Evolutionary conservation across 139 green algal species (phyloP).

Genomic region (Gonium pectorale): DNA sequence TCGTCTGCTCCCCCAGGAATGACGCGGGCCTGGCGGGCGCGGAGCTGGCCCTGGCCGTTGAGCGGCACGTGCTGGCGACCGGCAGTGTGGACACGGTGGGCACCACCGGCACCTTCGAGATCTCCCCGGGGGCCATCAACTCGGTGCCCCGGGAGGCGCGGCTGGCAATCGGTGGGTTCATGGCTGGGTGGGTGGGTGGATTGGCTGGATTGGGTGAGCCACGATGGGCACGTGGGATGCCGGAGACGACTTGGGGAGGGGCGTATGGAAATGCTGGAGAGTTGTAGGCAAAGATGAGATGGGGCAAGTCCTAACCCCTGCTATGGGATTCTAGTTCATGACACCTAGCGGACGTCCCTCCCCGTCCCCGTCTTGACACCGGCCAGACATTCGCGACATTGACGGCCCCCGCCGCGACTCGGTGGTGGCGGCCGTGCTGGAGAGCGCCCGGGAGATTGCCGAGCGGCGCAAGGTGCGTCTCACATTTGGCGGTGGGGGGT

Average conservation of each 20-base stretch:
- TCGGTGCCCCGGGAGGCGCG: constrained; percentile 82
- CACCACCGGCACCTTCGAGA: constrained; percentile 81
- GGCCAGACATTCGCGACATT: constrained; percentile 88
- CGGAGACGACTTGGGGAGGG: no score
- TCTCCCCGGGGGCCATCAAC: constrained; percentile 93
- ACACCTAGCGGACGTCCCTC: no score
- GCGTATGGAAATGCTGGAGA: no score
- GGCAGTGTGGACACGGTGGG: constrained; percentile 85
- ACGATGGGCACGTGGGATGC: no score
- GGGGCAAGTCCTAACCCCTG: no score
- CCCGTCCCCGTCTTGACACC: no score
- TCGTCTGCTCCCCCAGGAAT: constrained; percentile 73
- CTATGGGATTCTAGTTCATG: no score
- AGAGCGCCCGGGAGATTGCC: constrained; percentile 74
- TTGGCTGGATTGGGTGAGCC: neutral
- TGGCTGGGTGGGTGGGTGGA: neutral
- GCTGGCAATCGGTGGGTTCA: constrained; percentile 72
- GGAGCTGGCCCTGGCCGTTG: constrained; percentile 91
- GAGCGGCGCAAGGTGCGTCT: constrained; percentile 54
- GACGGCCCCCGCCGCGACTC: constrained; percentile 78
- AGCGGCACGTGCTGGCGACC: constrained; percentile 69
- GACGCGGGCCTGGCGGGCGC: constrained; percentile 91
- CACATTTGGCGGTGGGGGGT: no score
- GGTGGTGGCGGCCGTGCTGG: constrained; percentile 71
- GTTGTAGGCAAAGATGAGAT: neutral